Base-by-base conservation (phyloP, 2,329 filamentous ascomycete genomes). In the Verticillium klebahnii region DNA sequence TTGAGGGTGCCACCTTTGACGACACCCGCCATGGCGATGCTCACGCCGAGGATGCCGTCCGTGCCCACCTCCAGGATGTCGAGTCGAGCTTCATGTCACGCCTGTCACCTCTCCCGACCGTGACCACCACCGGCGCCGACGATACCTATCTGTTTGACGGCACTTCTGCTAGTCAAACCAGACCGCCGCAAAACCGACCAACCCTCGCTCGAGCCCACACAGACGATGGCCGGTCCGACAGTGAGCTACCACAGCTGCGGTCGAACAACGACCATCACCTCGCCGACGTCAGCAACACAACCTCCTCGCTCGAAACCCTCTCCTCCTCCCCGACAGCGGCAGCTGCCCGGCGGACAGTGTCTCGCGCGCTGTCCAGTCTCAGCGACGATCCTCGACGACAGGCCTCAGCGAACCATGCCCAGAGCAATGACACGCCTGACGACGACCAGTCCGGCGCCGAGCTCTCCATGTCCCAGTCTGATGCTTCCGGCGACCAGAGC, bases 71-170 rank as follows among this genome's bases (percentile, higher is more conserved):
- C 23, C 80, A 83, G 67, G 86, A 89, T 68, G 80, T 88, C 64
- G 87, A 89, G 69, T 89, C 86, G 37, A 89, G 86, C 74, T 89
- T 89, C 68, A 71, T 87, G 60, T 82, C 84, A 2, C 79, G 81
- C 6, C 71, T 84, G 6, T 88, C 86, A 8, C 85, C 86, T 14
- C 79, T 87, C 56, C 79, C 78, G 39, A 76, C 76, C 34, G 75
- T 79, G 58, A 73, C 77, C 11, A 74, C 77, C 37, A 76, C 75
- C 65, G 83, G 80, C 57, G 70, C 78, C 61, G 85, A 88, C 73
- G 85, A 88, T 70, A 86, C 84, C 29, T 88, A 80, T 68, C 73
- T 86, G 57, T 87, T 87, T 67, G 85, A 87, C 67, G 72, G 61
- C 37, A 74, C 74, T 62, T 62, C 45, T 62, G 59, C 45, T 36